Evolutionary conservation across 225 moss, liverwort and hornwort species (phyloP).

Genomic region (Ulota crispa): DNA sequence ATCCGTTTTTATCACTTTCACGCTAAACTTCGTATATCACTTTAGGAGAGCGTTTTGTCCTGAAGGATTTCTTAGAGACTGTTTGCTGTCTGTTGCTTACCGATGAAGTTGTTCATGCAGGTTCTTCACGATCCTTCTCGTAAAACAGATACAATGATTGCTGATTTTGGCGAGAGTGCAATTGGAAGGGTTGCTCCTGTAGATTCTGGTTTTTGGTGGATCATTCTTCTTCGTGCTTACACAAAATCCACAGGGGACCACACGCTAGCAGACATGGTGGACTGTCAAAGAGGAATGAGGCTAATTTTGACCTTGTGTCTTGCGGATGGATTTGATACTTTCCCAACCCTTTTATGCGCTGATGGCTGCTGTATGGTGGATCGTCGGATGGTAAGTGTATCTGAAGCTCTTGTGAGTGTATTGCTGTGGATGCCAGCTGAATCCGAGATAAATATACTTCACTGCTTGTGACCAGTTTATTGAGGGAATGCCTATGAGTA

Average conservation of each 20-base stretch:
- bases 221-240: conserved; percentile 91
- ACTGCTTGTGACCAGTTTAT: not conserved
- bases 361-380: conserved; percentile 99
- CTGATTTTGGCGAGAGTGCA: conserved; percentile 96
- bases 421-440: not conserved
- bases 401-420: not conserved
- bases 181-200: conserved; percentile 97
- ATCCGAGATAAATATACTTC: not conserved
- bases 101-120: conserved; percentile 29
- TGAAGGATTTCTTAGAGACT: not conserved
- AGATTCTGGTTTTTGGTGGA: conserved; percentile 99
- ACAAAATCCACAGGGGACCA: conserved; percentile 93
- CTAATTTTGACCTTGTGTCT: conserved; percentile 89
- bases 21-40: not conserved
- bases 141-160: conserved; percentile 89
- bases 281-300: conserved; percentile 93
- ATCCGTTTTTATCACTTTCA: not conserved
- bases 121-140: conserved; percentile 88
- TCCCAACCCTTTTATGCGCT: conserved; percentile 86
- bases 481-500: not conserved
- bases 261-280: conserved; percentile 82
- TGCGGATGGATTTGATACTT: conserved; percentile 95
- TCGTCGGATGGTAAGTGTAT: conserved; percentile 74
- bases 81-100: conserved; percentile 4
- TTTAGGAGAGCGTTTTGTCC: not conserved